These are phyloP conservation scores for Mycena capillaripes DNA, from an alignment of 768 basidiomycete genomes.

Conservation along the genomic window DNA sequence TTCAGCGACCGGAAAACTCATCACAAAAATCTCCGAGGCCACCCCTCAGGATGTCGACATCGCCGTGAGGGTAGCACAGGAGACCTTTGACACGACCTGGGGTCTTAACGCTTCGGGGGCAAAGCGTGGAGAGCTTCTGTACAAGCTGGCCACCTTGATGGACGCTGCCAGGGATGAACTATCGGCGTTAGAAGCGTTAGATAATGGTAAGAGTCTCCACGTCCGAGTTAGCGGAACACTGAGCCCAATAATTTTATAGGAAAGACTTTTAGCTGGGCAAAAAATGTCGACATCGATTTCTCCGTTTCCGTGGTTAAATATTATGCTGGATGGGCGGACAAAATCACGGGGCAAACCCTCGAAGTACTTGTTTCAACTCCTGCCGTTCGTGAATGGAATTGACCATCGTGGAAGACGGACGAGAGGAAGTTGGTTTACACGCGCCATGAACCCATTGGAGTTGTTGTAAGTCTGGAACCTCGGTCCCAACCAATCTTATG, in stretches of 20 bases:
- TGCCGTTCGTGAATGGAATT: too few relatives aligned
- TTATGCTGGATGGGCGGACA: conserved; percentile 76
- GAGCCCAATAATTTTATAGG: conserved; percentile 33
- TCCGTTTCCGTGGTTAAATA: conserved; percentile 59
- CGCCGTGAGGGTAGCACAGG: conserved; percentile 77
- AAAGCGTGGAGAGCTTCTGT: conserved; percentile 56
- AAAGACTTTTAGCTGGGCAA: conserved; percentile 47
- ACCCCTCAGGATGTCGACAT: conserved; percentile 79
- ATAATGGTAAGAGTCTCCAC: conserved; percentile 52
- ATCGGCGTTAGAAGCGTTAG: conserved; percentile 64
- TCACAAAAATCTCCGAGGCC: conserved; percentile 71
- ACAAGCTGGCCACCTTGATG: conserved; percentile 66
- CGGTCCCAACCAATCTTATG: background rate
- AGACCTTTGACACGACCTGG: conserved; percentile 54
- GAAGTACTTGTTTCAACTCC: too few relatives aligned
- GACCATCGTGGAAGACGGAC: too few relatives aligned
- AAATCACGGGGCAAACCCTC: conserved; percentile 64
- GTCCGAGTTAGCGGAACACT: too few relatives aligned
- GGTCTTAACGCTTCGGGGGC: conserved; percentile 61
- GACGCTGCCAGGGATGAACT: conserved; percentile 61
- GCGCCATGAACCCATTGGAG: conserved; percentile 72
- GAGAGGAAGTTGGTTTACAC: conserved; percentile 70
- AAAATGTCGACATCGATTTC: conserved; percentile 41
- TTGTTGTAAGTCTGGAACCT: conserved; percentile 46
- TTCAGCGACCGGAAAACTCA: conserved; percentile 73